Base-by-base conservation (phyloP, 2,329 filamentous ascomycete genomes). In the Xylaria sp. region DNA sequence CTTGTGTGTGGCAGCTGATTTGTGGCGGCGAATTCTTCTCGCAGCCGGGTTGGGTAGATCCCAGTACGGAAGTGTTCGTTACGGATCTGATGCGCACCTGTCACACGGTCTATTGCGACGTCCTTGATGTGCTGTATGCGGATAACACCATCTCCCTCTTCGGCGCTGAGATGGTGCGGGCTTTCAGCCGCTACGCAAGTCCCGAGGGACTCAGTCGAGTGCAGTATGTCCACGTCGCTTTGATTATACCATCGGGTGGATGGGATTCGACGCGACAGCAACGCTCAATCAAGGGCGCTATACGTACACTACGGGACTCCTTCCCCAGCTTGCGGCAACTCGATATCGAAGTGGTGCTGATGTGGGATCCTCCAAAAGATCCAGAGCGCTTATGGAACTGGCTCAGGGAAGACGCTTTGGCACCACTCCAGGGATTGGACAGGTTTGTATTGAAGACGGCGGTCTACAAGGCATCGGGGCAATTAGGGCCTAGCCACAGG, bases 111-210 rank as follows among this genome's bases (percentile, higher is more conserved):
- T 63, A 63, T 16, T 43, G 7, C 16, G 61, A 63, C 7, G 20
- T 52, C 2, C 44, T 63, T 8, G 51, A 56, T 11, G 20, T 59
- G 7, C 43, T 63, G 21, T 63, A 62, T 20, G 54, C 47, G 2
- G 29, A 51, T 7, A 56, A 56, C 21, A 63, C 61, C 8, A 45
- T 62, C 24, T 61, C 56, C n/a, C 46, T 63, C 13, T 53, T 61
- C 40, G 56, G 61, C 17, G 48, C 47, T 4, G 52, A 62, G 17
- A 60, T 63, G 19, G 56, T 54, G 40, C 59, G 44, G 1, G 61
- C 56, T 26, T 63, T 63, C 22, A 47, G 49, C 34, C 59, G 59
- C 6, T 62, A 62, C 17, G 56, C 56, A 41, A 63, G 61, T 9
- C 61, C 56, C 1, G 61, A 63, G 40, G 61, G 61, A 0, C 39